Conservation (phyloP, 371 early-diverging fungal species). For the Apophysomyces sp. region DNA sequence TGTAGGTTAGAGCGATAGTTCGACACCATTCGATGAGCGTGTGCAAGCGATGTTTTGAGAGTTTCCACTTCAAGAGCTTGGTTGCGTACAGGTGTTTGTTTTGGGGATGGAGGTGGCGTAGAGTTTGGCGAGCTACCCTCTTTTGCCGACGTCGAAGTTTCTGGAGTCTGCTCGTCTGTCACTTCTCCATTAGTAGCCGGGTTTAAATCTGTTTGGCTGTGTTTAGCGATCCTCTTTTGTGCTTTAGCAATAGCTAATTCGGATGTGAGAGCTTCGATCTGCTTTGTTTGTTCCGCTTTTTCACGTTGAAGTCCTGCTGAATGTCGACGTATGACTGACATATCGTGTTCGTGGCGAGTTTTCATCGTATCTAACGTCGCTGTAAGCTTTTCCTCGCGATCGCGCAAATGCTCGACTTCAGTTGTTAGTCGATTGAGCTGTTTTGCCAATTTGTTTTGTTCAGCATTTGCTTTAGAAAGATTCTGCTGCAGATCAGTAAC, state of each 20-base stretch:
- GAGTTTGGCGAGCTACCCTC: neutral
- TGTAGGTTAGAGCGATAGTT: conserved; percentile 46
- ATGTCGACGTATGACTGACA: conserved; percentile 56
- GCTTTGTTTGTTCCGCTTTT: conserved; percentile 52
- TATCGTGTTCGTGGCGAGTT: conserved; percentile 68
- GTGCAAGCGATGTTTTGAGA: conserved; percentile 43
- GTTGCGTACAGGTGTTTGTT: conserved; percentile 19
- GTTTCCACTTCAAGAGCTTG: conserved; percentile 48
- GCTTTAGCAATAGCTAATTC: conserved; percentile 52
- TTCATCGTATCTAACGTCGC: conserved; percentile 53
- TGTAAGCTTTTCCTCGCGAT: conserved; percentile 60
- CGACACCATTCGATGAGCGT: conserved; percentile 53
- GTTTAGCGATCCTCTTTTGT: conserved; percentile 21
- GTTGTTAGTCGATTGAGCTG: conserved; percentile 53
- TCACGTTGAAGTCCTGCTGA: conserved; percentile 62
- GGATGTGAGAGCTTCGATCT: conserved; percentile 57
- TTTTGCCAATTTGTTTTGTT: conserved; percentile 54
- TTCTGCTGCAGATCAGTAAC: conserved; percentile 55
- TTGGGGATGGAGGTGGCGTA: conserved; percentile 17
- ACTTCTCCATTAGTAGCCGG: neutral
- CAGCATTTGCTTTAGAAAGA: conserved; percentile 48
- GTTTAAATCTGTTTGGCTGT: conserved; percentile 5
- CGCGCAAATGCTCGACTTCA: conserved; percentile 64
- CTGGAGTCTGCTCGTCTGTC: conserved; percentile 2
- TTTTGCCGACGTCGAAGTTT: conserved; percentile 6